Evolutionary conservation across 2,329 filamentous ascomycete genomes (phyloP).

Genomic region (Fusarium albosuccineum): DNA sequence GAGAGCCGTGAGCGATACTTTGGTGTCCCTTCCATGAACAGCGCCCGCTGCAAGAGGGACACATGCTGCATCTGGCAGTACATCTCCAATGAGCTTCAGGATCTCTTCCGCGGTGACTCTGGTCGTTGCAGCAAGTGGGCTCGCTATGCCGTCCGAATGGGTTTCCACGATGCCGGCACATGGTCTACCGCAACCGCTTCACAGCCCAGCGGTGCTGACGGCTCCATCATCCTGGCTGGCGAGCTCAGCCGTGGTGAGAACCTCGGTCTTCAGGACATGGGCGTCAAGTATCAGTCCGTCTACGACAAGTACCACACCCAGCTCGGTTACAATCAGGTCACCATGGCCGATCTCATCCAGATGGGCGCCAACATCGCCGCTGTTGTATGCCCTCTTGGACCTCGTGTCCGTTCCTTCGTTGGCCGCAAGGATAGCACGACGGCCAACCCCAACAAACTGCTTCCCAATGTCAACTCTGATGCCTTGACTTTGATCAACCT

Average conservation of each 20-base stretch:
- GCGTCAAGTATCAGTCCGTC: slow-evolving; percentile 54
- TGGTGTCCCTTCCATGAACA: slow-evolving; percentile 41
- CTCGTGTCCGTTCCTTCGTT: slow-evolving; percentile 63
- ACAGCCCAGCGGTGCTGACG: slow-evolving; percentile 60
- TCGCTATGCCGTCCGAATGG: slow-evolving; percentile 59
- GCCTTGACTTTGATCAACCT: slow-evolving; percentile 63
- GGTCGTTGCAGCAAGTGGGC: slow-evolving; percentile 59
- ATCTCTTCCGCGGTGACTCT: slow-evolving; percentile 52
- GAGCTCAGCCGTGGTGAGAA: slow-evolving; percentile 59
- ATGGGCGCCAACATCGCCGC: slow-evolving; percentile 65
- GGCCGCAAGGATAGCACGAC: slow-evolving; percentile 62
- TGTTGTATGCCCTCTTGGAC: slow-evolving; percentile 60
- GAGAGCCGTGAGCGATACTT: slow-evolving; percentile 44
- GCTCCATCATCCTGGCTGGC: slow-evolving; percentile 57
- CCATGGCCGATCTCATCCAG: slow-evolving; percentile 68
- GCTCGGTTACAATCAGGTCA: slow-evolving; percentile 55
- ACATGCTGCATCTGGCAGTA: slow-evolving; percentile 62
- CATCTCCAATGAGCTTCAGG: slow-evolving; percentile 56
- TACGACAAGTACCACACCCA: slow-evolving; percentile 55
- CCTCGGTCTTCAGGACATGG: slow-evolving; percentile 61
- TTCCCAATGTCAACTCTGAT: slow-evolving; percentile 59
- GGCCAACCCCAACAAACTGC: slow-evolving; percentile 55
- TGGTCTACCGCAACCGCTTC: slow-evolving; percentile 55
- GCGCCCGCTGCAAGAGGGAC: slow-evolving; percentile 50
- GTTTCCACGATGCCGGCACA: slow-evolving; percentile 62